Base-by-base conservation (phyloP, 139 green algal species). In the Auxenochlorella pyrenoidosa region DNA sequence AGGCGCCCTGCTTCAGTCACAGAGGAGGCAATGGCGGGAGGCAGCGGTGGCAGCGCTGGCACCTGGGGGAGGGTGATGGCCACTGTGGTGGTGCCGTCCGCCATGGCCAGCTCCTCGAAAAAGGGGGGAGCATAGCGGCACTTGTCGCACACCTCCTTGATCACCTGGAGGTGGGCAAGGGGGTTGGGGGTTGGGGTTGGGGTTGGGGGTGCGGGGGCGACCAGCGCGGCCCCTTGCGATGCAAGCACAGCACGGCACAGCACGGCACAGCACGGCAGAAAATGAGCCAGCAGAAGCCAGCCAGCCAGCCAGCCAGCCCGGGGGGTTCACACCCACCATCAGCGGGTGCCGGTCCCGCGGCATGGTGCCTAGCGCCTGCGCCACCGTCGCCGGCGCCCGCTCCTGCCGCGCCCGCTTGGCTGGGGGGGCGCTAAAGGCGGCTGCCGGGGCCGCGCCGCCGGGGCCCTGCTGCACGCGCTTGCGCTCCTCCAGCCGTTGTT, bases 91-190 rank as follows among this genome's bases (percentile, higher is more conserved):
- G 22, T 8, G 32, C 43, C 44, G 6, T 36, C 41, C 5, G 15
- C 6, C 30, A n/a, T 8, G 30, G 36, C 15, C 30, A 32, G 16
- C 66, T 86, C 82, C 47, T 44, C 15, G 18, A 79, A 86, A n/a
- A 44, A 32, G 0, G 82, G 66, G 43, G n/a, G 70, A 2, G 43
- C 28, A 30, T 38, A 79, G 43, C 82, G 65, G 82, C 82, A 86
- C 66, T 86, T 86, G 65, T 86, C 82, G 41, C 82, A 86, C 65
- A 86, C 40, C 82, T 86, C 82, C 66, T 86, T 86, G 30, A 86
- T 12, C 0, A 70, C 43, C 82, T 86, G 82, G 15, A 43, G 32
- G 6, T 2, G 6, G 12, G 6, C n/a, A 68, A n/a, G 60, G 13
- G 6, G 8, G 60, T 10, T 30, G 60, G 60, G n/a, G n/a, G n/a